Percentiles rank a stretch among this genome's conserved stretches.
phyloP scores from a whole-genome alignment of 2,329 filamentous ascomycete species.

The Drechslerella dactyloides region DNA sequence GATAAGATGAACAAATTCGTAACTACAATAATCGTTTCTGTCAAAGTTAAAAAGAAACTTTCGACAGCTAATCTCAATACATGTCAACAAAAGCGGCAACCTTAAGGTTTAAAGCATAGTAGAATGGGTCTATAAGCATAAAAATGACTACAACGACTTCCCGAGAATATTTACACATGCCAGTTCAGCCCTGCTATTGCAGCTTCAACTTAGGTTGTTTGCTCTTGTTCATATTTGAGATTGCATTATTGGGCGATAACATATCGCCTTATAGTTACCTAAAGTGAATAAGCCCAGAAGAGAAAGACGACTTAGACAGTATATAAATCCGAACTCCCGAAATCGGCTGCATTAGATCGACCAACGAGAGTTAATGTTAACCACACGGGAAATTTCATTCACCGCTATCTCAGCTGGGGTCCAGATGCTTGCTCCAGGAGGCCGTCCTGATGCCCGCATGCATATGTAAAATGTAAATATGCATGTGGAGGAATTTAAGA shows the following conservation, averaged over 20 bases:
- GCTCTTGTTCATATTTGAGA: background rate
- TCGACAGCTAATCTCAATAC: too few species aligned
- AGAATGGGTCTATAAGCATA: too few species aligned
- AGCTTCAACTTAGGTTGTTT: too few species aligned
- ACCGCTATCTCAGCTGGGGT: background rate
- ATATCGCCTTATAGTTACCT: background rate
- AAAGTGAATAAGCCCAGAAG: background rate
- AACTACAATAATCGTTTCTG: too few species aligned
- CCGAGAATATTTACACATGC: too few species aligned
- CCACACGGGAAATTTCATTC: background rate
- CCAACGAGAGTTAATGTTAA: background rate
- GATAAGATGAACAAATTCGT: too few species aligned
- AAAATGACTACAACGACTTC: too few species aligned
- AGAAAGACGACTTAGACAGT: background rate
- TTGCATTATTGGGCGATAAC: background rate
- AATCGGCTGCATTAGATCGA: background rate
- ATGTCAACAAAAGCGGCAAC: too few species aligned
- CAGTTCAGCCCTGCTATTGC: too few species aligned
- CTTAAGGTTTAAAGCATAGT: too few species aligned
- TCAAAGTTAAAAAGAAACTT: too few species aligned
- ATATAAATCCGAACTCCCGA: background rate
- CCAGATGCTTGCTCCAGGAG: background rate
- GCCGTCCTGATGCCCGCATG: background rate
- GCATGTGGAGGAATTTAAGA: background rate
- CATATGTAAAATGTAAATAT: background rate